Percentiles rank a stretch among this genome's conserved stretches.
These are phyloP conservation scores for Acer campestre DNA, from an alignment of 345 rosid genomes.

Conservation along the genomic window DNA sequence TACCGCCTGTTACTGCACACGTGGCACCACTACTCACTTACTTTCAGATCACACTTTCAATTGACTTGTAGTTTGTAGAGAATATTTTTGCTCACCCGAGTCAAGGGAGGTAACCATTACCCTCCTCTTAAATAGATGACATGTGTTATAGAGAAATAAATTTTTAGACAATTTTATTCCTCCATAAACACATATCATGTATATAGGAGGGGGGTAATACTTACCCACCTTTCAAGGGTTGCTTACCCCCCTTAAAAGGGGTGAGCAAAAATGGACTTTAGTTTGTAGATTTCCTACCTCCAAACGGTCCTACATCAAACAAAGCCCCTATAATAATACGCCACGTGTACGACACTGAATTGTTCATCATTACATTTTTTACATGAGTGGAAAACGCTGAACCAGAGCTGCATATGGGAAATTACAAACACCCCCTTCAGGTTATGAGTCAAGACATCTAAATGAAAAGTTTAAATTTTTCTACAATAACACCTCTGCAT, in stretches of 20 bases:
- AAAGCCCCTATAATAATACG: not conserved
- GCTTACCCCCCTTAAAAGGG: too few relatives aligned
- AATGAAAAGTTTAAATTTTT: not conserved
- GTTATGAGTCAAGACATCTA: not conserved
- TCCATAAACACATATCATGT: too few relatives aligned
- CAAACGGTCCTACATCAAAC: not conserved
- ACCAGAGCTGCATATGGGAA: not conserved
- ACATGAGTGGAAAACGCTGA: not conserved
- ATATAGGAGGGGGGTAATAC: too few relatives aligned
- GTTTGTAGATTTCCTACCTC: slow-evolving; percentile 25
- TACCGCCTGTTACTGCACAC: slow-evolving; percentile 1
- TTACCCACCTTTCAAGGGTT: too few relatives aligned
- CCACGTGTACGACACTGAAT: slow-evolving; percentile 9
- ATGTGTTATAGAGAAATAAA: too few relatives aligned
- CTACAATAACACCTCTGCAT: not conserved
- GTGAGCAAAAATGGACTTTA: too few relatives aligned
- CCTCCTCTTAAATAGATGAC: too few relatives aligned
- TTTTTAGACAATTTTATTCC: too few relatives aligned
- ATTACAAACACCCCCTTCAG: not conserved
- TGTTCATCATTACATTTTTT: not conserved
- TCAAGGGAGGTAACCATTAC: too few relatives aligned
- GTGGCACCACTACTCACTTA: slow-evolving; percentile 18
- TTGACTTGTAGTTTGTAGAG: slow-evolving; percentile 19
- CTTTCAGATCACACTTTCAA: slow-evolving; percentile 25
- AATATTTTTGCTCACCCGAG: too few relatives aligned